A percentile compares a stretch with the other conserved stretches of the same genome.
Evolutionary conservation across 2,329 filamentous ascomycete genomes (phyloP).

Genomic region (Aspergillus sp.): DNA sequence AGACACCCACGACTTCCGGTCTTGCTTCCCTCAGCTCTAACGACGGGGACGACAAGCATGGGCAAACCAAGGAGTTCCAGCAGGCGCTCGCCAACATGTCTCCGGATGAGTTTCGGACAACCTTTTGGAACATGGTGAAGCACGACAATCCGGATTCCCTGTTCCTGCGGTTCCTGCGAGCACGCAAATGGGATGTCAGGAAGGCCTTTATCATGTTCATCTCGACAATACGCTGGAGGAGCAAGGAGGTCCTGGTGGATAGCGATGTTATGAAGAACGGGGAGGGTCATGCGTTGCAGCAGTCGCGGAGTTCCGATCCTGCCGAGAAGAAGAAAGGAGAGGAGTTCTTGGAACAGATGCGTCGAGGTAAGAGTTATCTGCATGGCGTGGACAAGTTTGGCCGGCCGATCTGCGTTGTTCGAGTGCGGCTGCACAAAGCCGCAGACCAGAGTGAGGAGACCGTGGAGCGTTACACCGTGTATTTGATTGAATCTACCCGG

Average conservation of each 20-base stretch:
- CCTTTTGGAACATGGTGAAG: conserved; percentile 92
- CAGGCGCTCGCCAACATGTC: conserved; percentile 68
- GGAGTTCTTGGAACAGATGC: conserved; percentile 75
- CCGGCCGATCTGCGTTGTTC: conserved; percentile 77
- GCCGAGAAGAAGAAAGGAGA: conserved; percentile 58
- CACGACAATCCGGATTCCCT: conserved; percentile 87
- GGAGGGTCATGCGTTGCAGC: conserved; percentile 58
- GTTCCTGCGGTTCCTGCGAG: conserved; percentile 71
- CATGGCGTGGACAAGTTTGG: conserved; percentile 80
- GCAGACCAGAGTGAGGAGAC: conserved; percentile 75
- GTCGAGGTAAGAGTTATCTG: conserved; percentile 86
- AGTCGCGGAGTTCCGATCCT: conserved; percentile 52
- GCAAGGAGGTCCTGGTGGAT: conserved; percentile 76
- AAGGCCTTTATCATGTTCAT: conserved; percentile 91
- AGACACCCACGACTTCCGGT: conserved; percentile 36
- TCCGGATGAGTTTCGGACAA: conserved; percentile 67
- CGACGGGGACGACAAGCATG: conserved; percentile 80
- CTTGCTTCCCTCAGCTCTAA: conserved; percentile 32
- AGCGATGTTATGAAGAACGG: conserved; percentile 74
- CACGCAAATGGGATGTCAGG: conserved; percentile 93
- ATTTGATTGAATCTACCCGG: conserved; percentile 87
- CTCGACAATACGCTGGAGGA: conserved; percentile 86
- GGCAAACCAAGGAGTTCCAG: conserved; percentile 77
- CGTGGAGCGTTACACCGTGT: conserved; percentile 84
- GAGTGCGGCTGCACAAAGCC: conserved; percentile 70